These are phyloP conservation scores for Aureobasidium pullulans DNA, from an alignment of 2,329 filamentous ascomycete genomes.

Conservation along the genomic window DNA sequence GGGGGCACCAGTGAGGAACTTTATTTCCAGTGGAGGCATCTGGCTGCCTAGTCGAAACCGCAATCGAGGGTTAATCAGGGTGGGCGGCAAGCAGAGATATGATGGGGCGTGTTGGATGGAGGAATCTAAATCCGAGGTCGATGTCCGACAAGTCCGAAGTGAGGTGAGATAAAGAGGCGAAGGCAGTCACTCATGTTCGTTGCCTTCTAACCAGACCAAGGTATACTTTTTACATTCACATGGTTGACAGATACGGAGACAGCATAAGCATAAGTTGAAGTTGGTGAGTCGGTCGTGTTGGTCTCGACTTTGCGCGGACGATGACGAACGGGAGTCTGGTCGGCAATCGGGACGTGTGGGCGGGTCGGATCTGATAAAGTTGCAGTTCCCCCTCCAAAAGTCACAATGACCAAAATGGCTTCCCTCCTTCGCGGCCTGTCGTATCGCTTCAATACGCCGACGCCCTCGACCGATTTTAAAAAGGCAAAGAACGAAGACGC, in stretches of 20 bases:
- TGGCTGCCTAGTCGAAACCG: not conserved
- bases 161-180: not conserved
- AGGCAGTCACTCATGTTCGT: not conserved
- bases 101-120: not conserved
- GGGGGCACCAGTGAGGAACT: slow-evolving; percentile 58
- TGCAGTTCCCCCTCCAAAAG: not conserved
- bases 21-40: slow-evolving; percentile 20
- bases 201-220: not conserved
- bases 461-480: slow-evolving; percentile 35
- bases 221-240: not conserved
- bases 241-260: too few relatives aligned
- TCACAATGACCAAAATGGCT: slow-evolving; percentile 19
- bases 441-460: slow-evolving; percentile 20
- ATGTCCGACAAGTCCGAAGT: not conserved
- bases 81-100: not conserved
- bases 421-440: slow-evolving; percentile 21
- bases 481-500: slow-evolving; percentile 40
- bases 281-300: too few relatives aligned
- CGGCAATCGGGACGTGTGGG: not conserved
- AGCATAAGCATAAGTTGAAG: too few relatives aligned
- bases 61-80: not conserved
- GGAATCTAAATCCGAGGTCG: not conserved
- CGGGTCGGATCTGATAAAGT: slow-evolving; percentile 8
- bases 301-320: too few relatives aligned
- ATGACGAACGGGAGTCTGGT: not conserved